Conservation (phyloP, 345 rosid species). For the Citrus reticulata region DNA sequence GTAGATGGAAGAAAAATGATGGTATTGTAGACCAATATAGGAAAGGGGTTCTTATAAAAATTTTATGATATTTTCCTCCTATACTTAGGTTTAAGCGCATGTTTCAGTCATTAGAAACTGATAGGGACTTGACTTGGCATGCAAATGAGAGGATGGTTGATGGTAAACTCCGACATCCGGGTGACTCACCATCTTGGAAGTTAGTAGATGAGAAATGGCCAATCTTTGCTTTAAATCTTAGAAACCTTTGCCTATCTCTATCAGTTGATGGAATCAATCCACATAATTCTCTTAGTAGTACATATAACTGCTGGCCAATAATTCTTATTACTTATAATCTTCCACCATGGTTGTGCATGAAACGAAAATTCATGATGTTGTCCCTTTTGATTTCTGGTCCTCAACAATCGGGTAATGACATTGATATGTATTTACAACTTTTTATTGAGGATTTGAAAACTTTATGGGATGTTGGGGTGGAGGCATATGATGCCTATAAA, state of each 20-base stretch:
- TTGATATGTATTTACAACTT: background rate
- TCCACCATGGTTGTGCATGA: background rate
- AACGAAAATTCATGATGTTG: background rate
- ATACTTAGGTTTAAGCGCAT: background rate
- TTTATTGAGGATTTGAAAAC: too few relatives aligned
- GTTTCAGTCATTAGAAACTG: background rate
- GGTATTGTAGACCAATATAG: background rate
- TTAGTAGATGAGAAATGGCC: too few relatives aligned
- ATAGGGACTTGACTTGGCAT: background rate
- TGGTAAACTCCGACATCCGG: slow-evolving; percentile 6
- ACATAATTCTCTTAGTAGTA: background rate
- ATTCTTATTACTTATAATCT: background rate
- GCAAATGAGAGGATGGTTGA: background rate
- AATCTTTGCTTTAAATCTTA: too few relatives aligned
- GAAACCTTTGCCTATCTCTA: background rate
- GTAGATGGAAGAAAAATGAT: slow-evolving; percentile 20
- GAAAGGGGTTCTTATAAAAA: background rate
- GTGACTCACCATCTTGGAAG: background rate
- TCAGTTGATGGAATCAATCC: background rate
- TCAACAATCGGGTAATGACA: background rate
- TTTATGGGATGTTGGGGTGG: too few relatives aligned
- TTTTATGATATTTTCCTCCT: background rate
- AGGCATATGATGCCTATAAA: background rate
- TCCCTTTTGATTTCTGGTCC: too few relatives aligned
- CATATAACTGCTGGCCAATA: background rate